Evolutionary conservation across 208 protist species (phyloP).

Genomic region (Leishmania martiniquensis): DNA sequence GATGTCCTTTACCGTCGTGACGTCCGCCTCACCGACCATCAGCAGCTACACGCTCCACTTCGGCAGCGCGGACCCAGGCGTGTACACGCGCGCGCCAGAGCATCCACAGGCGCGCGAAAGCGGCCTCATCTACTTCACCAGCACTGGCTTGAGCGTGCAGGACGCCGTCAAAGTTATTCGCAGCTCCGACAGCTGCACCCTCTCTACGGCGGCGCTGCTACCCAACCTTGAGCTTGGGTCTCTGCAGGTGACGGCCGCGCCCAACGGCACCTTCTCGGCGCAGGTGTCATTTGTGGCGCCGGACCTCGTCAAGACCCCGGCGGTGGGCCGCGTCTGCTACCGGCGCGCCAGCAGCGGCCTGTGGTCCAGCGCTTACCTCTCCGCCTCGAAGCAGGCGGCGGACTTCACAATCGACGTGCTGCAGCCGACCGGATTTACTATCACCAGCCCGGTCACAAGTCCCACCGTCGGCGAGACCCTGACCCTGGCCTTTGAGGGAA

Average conservation of each 20-base stretch:
- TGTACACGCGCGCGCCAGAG: constrained; percentile 63
- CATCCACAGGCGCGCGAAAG: constrained; percentile 73
- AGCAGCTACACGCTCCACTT: constrained; percentile 40
- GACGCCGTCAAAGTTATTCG: constrained; percentile 75
- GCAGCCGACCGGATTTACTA: constrained; percentile 75
- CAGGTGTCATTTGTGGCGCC: constrained; percentile 69
- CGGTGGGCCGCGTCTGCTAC: constrained; percentile 85
- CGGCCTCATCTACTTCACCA: constrained; percentile 61
- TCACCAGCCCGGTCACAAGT: constrained; percentile 27
- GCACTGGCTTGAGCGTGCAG: constrained; percentile 40
- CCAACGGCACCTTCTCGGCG: constrained; percentile 11
- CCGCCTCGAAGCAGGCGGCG: constrained; percentile 20
- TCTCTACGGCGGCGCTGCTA: constrained; percentile 56
- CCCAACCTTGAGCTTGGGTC: constrained; percentile 55
- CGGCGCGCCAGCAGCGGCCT: constrained; percentile 34
- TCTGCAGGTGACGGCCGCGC: constrained; percentile 18
- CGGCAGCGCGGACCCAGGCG: constrained; percentile 48
- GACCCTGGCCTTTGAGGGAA: constrained; percentile 63
- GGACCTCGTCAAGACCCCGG: constrained; percentile 46
- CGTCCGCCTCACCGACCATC: constrained; percentile 16
- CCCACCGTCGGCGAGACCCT: constrained; percentile 61
- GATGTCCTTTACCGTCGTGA: constrained; percentile 74
- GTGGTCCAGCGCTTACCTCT: constrained; percentile 67
- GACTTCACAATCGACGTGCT: constrained; percentile 86
- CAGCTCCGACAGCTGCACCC: constrained; percentile 49